These are phyloP conservation scores for Mortierella alpina DNA, from an alignment of 192 early-diverging fungal species.

Conservation along the genomic window DNA sequence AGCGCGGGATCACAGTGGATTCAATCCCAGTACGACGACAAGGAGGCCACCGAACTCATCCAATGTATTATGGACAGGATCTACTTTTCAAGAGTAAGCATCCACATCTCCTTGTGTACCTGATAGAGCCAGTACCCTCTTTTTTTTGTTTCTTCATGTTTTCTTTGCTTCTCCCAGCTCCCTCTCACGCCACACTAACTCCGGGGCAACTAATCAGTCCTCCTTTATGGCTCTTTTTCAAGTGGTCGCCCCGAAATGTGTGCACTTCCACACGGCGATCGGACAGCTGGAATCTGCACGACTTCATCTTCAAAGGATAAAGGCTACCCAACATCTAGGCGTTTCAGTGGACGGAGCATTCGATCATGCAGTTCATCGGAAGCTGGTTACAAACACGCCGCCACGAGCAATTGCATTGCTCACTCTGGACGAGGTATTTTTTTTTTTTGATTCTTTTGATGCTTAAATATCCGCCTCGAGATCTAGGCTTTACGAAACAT, in stretches of 20 bases:
- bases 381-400: constrained; percentile 70
- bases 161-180: background rate
- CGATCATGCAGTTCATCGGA: constrained; percentile 71
- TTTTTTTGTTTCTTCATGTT: background rate
- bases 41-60: constrained; percentile 1
- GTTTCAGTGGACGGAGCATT: constrained; percentile 57
- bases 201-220: constrained; percentile 46
- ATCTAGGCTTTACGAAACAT: background rate
- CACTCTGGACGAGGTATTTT: constrained; percentile 58
- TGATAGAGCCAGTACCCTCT: background rate
- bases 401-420: constrained; percentile 67
- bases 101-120: background rate
- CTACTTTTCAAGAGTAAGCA: constrained; percentile 34
- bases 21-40: constrained; percentile 4
- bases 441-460: background rate
- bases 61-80: constrained; percentile 26
- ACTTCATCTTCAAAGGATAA: constrained; percentile 16
- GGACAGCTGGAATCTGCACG: constrained; percentile 24
- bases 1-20: constrained; percentile 47
- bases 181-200: constrained; percentile 26
- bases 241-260: constrained; percentile 56
- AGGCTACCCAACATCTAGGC: constrained; percentile 38
- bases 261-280: constrained; percentile 52
- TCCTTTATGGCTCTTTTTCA: constrained; percentile 58
- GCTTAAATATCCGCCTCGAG: background rate